Percentiles rank a stretch among this genome's conserved stretches.
Evolutionary conservation across 202 grass and related monocot genomes (phyloP).

Genomic region (Schoenoplectus tabernaemontani): DNA sequence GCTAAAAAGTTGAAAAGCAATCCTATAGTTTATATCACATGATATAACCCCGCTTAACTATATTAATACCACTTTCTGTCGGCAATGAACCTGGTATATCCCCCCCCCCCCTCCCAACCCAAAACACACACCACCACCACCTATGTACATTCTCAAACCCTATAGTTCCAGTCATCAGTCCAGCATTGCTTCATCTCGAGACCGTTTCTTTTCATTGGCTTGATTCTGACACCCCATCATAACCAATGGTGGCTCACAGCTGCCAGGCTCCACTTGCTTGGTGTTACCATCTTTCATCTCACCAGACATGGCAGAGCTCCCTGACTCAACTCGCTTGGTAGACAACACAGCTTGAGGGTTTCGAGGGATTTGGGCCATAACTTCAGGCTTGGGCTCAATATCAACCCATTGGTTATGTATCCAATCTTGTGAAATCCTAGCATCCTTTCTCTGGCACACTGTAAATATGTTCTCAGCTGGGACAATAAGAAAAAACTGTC

Average conservation of each 20-base stretch:
- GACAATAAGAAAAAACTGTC: conserved; percentile 23
- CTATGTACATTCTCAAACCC: conserved; percentile 22
- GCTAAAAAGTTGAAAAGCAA: not conserved
- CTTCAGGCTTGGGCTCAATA: conserved; percentile 47
- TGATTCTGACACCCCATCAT: conserved; percentile 27
- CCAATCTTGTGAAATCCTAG: conserved; percentile 91
- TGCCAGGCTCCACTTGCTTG: conserved; percentile 29
- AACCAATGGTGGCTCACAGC: conserved; percentile 17
- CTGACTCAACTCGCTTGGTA: conserved; percentile 30
- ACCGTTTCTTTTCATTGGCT: conserved; percentile 42
- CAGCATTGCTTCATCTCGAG: conserved; percentile 14
- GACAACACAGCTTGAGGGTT: conserved; percentile 26
- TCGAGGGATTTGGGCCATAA: conserved; percentile 49
- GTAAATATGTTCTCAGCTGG: conserved; percentile 71
- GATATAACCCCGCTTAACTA: conserved; percentile 8
- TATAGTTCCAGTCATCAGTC: conserved; percentile 15
- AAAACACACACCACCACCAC: too few relatives aligned
- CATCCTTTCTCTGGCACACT: conserved; percentile 48
- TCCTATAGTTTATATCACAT: conserved; percentile 10
- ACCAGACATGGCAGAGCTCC: conserved; percentile 43
- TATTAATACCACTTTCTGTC: conserved; percentile 22
- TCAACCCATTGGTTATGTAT: conserved; percentile 56
- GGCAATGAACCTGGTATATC: conserved; percentile 15
- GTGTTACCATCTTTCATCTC: conserved; percentile 10
- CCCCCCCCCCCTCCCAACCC: too few relatives aligned